Conservation (phyloP, 148 eudicot species). For the Diospyros lotus region DNA sequence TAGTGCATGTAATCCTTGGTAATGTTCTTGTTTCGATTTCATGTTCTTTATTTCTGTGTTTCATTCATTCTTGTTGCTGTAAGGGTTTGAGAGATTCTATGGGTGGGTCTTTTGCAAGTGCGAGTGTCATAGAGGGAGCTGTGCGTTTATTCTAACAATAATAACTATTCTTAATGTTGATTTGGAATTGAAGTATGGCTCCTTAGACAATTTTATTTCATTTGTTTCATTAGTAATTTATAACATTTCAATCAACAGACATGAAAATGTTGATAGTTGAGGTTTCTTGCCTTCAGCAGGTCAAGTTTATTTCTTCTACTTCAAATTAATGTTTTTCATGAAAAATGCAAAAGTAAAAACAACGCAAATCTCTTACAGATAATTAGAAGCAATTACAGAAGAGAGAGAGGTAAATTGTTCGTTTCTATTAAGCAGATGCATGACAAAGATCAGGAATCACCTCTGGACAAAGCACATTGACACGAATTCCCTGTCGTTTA, state of each 20-base stretch:
- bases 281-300: slow-evolving; percentile 7
- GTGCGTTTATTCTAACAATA: too few species aligned
- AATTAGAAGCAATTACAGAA: not conserved
- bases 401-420: not conserved
- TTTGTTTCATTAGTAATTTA: not conserved
- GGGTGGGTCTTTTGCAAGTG: too few species aligned
- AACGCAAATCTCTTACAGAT: not conserved
- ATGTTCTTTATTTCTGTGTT: too few species aligned
- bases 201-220: not conserved
- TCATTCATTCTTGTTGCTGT: too few species aligned
- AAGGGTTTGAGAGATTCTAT: too few species aligned
- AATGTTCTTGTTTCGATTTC: too few species aligned
- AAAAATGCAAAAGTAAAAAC: not conserved
- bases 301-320: slow-evolving; percentile 4
- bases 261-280: not conserved
- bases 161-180: not conserved
- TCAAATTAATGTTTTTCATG: not conserved
- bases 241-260: not conserved
- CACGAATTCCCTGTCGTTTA: slow-evolving; percentile 76
- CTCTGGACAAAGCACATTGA: slow-evolving; percentile 94
- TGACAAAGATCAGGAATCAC: slow-evolving; percentile 33
- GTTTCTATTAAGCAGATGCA: not conserved
- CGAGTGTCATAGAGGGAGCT: too few species aligned
- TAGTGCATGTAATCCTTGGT: too few species aligned
- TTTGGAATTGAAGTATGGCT: too few species aligned